These are phyloP conservation scores for Massariosphaeria phaeospora DNA, from an alignment of 495 filamentous ascomycete genomes.

Conservation along the genomic window DNA sequence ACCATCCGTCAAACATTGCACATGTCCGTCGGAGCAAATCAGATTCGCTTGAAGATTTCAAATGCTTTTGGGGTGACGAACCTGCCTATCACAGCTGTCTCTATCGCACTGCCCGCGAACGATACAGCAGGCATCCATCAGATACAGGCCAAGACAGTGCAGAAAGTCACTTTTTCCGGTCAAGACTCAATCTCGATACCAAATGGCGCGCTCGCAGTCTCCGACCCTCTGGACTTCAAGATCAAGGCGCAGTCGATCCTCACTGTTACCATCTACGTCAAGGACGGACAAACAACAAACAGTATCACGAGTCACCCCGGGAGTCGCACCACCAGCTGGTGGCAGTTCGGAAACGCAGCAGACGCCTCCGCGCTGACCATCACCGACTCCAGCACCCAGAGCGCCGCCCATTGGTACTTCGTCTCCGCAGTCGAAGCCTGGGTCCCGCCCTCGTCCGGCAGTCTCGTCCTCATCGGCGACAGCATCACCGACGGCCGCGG, in stretches of 20 bases:
- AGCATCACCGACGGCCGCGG: constrained; percentile 70
- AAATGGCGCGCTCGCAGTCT: constrained; percentile 54
- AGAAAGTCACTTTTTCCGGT: constrained; percentile 55
- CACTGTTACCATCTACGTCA: constrained; percentile 56
- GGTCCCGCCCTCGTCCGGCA: constrained; percentile 42
- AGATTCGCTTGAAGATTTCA: constrained; percentile 59
- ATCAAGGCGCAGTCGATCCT: constrained; percentile 48
- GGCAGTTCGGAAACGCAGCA: constrained; percentile 51
- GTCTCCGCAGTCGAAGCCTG: constrained; percentile 58
- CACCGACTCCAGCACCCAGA: background rate
- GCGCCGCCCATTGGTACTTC: constrained; percentile 48
- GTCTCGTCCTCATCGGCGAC: constrained; percentile 63
- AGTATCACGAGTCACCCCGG: constrained; percentile 64
- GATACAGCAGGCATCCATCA: constrained; percentile 46
- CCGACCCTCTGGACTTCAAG: constrained; percentile 58
- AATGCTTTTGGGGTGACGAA: constrained; percentile 62
- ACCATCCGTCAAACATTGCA: constrained; percentile 66
- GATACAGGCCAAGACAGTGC: constrained; percentile 50
- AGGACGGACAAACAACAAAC: constrained; percentile 51
- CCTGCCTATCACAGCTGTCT: constrained; percentile 56
- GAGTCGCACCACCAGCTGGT: constrained; percentile 62
- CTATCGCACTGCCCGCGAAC: constrained; percentile 52
- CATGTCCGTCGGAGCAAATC: constrained; percentile 50
- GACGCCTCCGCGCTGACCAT: background rate
- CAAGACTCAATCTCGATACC: constrained; percentile 51